Percentiles rank a stretch among this genome's conserved stretches.
Evolutionary conservation across 176 grass and related monocot species (phyloP).

Genomic region (Aegilops speltoides): DNA sequence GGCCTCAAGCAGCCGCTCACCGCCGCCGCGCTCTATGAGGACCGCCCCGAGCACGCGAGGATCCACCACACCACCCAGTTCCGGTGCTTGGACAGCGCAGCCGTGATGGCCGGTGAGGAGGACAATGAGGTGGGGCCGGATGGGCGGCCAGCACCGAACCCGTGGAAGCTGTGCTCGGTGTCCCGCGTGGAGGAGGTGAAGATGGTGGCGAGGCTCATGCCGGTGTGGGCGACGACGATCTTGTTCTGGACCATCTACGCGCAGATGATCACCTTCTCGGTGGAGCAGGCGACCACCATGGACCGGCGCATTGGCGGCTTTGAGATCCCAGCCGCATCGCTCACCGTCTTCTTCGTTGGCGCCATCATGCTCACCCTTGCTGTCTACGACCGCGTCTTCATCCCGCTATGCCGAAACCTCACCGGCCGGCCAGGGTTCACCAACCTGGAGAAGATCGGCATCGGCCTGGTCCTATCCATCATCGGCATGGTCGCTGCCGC

Average conservation of each 20-base stretch:
- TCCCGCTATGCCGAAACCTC: slow-evolving; percentile 61
- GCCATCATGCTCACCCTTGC: slow-evolving; percentile 76
- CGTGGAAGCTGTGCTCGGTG: slow-evolving; percentile 71
- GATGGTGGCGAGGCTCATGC: slow-evolving; percentile 18
- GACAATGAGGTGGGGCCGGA: slow-evolving; percentile 29
- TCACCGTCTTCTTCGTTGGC: slow-evolving; percentile 79
- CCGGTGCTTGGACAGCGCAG: slow-evolving; percentile 65
- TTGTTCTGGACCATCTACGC: slow-evolving; percentile 91
- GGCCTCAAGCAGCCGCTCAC: background rate
- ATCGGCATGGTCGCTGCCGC: slow-evolving; percentile 61
- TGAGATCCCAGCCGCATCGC: slow-evolving; percentile 70
- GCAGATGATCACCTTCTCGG: slow-evolving; percentile 93
- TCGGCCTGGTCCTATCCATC: slow-evolving; percentile 59
- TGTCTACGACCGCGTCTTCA: slow-evolving; percentile 68
- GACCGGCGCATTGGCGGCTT: slow-evolving; percentile 66
- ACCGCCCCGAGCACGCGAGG: slow-evolving; percentile 15
- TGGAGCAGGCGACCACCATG: slow-evolving; percentile 89
- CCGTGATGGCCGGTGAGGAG: slow-evolving; percentile 61
- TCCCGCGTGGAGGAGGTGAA: slow-evolving; percentile 77
- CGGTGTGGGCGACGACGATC: slow-evolving; percentile 51
- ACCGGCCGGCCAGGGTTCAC: slow-evolving; percentile 49
- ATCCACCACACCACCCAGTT: slow-evolving; percentile 63
- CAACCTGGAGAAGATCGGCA: slow-evolving; percentile 73
- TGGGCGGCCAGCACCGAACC: slow-evolving; percentile 38
- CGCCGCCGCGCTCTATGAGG: background rate